Evolutionary conservation across 2,329 filamentous ascomycete species (phyloP), one percentile per base, ranked within the genome.

Genomic region (Hawksworthiomyces lignivorus): DNA sequence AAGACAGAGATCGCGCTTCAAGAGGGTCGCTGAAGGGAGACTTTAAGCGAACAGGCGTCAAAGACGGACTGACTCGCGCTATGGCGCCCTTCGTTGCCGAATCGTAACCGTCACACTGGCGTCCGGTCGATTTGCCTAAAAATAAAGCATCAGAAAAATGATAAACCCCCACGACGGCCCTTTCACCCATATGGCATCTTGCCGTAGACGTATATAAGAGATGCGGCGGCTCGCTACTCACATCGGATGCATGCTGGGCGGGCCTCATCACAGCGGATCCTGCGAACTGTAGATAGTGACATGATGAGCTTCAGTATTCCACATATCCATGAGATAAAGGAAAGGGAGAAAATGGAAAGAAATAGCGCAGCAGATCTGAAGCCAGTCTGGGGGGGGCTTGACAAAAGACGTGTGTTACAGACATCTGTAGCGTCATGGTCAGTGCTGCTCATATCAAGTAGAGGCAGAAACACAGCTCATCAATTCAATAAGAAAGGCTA

Each of bases 261-360:
- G 6, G 40, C 34, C 31, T 48, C 46, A 29, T 48, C 46, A 19
- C 46, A 46, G 18, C 46, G 46, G 22, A 48, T 36, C 28, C 36
- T 41, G 18, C 46, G 44, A 11, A 46, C 46, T 48, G 26, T 10
- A 8, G 12, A 15, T n/a, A n/a, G 6, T 26, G 6, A 26, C 8
- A 8, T 31, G 7, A 21, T 10, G 6, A 15, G 22, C 17, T n/a
- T 15, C n/a, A n/a, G n/a, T n/a, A n/a, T n/a, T n/a, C n/a, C n/a
- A n/a, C n/a, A n/a, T n/a, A n/a, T n/a, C n/a, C n/a, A n/a, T n/a
- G n/a, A n/a, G n/a, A n/a, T n/a, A n/a, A n/a, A n/a, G n/a, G n/a
- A n/a, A n/a, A n/a, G n/a, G n/a, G n/a, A n/a, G n/a, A n/a, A n/a
- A n/a, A n/a, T n/a, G n/a, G n/a, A n/a, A n/a, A n/a, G n/a, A n/a